Base-by-base conservation (phyloP, 108 stramenopile species). In the Craspedostauros australis region DNA sequence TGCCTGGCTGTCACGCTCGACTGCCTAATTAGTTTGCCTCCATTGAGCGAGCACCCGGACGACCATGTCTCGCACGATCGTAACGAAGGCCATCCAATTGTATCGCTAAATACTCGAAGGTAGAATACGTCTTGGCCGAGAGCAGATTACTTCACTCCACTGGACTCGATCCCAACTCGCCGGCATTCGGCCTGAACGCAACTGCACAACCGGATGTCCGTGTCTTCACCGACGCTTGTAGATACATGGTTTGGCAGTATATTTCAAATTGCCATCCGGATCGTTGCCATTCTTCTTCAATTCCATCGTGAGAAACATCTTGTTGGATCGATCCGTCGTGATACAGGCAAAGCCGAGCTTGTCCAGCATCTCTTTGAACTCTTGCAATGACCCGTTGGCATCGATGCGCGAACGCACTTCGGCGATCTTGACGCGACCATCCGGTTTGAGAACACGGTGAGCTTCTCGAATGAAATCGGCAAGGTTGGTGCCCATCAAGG, bases 401-500 rank as follows among this genome's bases (percentile, higher is more conserved):
- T 96, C 94, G 52, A 98, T 95, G 21, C 98, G 70, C 19, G 91
- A 93, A 44, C 92, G 69, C 0, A 99, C 98, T 63, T 99, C 98
- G 12, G 95, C 95, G 29, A 96, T 84, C 40, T 88, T 73, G n/a
- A 99, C 54, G 9, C 66, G 32, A 1, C 97, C 99, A 50, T 75
- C 73, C 16, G 73, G 46, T 37, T 76, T 84, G 18, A 97, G 64
- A 5, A 98, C 93, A 31, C 99, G 76, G 46, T 77, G 75, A 11
- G 94, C 96, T 62, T 99, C 99, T 14, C 84, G 61, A 12, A 99
- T 53, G 66, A 98, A 98, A 50, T 96, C 93, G 3, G 82, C 76
- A 22, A 93, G 63, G 58, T 96, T 94, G 15, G 95, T 96, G 1
- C 96, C 99, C 99, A 99, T 99, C 30, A 99, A 76, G 2, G 96